Percentiles rank a stretch among this genome's conserved stretches.
phyloP scores from a whole-genome alignment of 257 asterid species.

The Plantago ovata region DNA sequence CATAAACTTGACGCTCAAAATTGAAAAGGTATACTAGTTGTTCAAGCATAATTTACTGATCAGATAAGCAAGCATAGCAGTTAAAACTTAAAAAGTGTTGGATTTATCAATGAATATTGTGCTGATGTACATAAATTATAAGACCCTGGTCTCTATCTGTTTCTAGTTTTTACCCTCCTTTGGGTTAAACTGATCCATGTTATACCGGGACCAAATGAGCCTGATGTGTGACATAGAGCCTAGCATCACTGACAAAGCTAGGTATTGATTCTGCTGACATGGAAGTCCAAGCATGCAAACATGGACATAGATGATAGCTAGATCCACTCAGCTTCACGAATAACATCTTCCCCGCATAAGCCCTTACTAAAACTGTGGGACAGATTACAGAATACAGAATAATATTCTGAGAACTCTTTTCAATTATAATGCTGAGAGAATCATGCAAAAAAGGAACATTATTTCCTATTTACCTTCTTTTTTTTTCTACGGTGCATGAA shows the following conservation, averaged over 20 bases:
- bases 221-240: constrained; percentile 10
- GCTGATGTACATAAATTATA: too few relatives aligned
- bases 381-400: constrained; percentile 47
- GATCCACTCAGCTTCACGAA: constrained; percentile 24
- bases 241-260: neutral
- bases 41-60: neutral
- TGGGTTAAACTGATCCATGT: constrained; percentile 20
- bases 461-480: neutral
- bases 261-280: constrained; percentile 9
- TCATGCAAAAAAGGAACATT: constrained; percentile 23
- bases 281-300: constrained; percentile 16
- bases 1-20: neutral
- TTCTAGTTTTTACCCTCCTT: constrained; percentile 13
- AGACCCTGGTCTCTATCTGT: too few relatives aligned
- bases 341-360: constrained; percentile 45
- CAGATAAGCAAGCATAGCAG: constrained; percentile 12
- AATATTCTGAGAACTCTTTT: constrained; percentile 27
- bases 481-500: constrained; percentile 1
- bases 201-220: constrained; percentile 35
- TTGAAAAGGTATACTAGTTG: neutral
- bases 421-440: constrained; percentile 50
- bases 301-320: constrained; percentile 15
- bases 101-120: too few relatives aligned
- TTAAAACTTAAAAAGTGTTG: constrained; percentile 17
- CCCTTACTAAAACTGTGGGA: constrained; percentile 49